These are phyloP conservation scores for Reticulascus tulasneorum DNA, from an alignment of 2,329 filamentous ascomycete genomes.

Conservation along the genomic window DNA sequence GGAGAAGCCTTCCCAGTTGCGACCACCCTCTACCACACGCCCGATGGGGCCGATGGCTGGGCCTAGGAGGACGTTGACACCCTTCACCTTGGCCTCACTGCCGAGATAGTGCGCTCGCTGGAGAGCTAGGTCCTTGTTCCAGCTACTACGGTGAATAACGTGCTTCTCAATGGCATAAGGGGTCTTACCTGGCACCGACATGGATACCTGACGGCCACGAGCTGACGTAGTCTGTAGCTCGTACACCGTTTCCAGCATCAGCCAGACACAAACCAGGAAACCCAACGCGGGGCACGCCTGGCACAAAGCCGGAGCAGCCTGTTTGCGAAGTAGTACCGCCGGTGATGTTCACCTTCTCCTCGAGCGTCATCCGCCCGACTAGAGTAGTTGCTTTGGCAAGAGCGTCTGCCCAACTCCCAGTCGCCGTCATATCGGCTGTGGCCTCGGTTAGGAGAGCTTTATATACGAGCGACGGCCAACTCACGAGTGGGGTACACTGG, in stretches of 20 bases:
- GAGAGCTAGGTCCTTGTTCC: slow-evolving; percentile 55
- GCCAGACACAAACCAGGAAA: slow-evolving; percentile 47
- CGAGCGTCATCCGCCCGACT: slow-evolving; percentile 59
- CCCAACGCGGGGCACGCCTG: slow-evolving; percentile 37
- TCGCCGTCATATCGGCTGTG: slow-evolving; percentile 27
- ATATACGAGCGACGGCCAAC: background rate
- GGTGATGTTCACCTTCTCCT: slow-evolving; percentile 55
- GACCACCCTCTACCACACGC: slow-evolving; percentile 24
- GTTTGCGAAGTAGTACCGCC: slow-evolving; percentile 34
- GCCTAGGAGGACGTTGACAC: slow-evolving; percentile 29
- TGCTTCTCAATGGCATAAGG: slow-evolving; percentile 42
- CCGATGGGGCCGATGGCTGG: slow-evolving; percentile 29
- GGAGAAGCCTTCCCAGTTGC: slow-evolving; percentile 36
- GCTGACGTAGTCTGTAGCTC: slow-evolving; percentile 44
- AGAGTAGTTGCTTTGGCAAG: slow-evolving; percentile 54
- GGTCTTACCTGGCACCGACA: slow-evolving; percentile 38
- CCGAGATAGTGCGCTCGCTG: slow-evolving; percentile 28
- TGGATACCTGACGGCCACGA: slow-evolving; percentile 45
- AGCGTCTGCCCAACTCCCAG: slow-evolving; percentile 49
- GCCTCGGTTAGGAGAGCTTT: background rate
- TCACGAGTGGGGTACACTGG: slow-evolving; percentile 20
- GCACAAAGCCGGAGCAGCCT: slow-evolving; percentile 42
- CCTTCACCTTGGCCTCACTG: slow-evolving; percentile 28
- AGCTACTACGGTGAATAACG: slow-evolving; percentile 30
- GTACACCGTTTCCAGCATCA: slow-evolving; percentile 45